A percentile compares a stretch with the other conserved stretches of the same genome.
phyloP scores from a whole-genome alignment of 805 yeast genomes.

The Priceomyces carsonii region DNA sequence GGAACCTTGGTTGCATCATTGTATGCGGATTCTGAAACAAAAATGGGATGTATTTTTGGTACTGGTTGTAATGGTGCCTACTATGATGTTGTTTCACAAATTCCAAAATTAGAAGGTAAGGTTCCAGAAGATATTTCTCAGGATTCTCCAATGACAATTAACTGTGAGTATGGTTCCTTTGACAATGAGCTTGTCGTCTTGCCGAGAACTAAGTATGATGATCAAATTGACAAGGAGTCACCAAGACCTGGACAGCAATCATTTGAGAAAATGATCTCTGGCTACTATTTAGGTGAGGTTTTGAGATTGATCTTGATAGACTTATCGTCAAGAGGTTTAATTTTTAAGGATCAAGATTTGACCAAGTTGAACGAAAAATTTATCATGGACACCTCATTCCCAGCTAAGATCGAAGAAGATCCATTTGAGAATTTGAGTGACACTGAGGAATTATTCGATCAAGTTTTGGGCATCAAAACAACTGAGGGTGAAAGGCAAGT shows the following conservation, averaged over 20 bases:
- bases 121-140: constrained; percentile 61
- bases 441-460: constrained; percentile 65
- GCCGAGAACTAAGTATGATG: constrained; percentile 90
- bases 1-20: constrained; percentile 96
- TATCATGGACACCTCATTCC: constrained; percentile 86
- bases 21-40: constrained; percentile 84
- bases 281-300: constrained; percentile 93
- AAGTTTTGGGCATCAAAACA: constrained; percentile 60
- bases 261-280: constrained; percentile 96
- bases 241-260: constrained; percentile 97
- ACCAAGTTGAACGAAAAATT: constrained; percentile 61
- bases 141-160: constrained; percentile 86
- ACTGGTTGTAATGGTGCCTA: constrained; percentile 98
- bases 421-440: constrained; percentile 81
- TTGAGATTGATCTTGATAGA: constrained; percentile 80
- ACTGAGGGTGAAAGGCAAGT: constrained; percentile 78
- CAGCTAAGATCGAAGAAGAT: constrained; percentile 86
- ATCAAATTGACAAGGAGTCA: constrained; percentile 75
- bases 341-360: constrained; percentile 73
- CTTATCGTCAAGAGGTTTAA: constrained; percentile 55
- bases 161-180: constrained; percentile 98
- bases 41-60: constrained; percentile 95
- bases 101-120: constrained; percentile 80
- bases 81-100: constrained; percentile 69
- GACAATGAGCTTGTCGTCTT: constrained; percentile 83